Evolutionary conservation across 495 filamentous ascomycete species (phyloP), one percentile per base, ranked within the genome.

Genomic region (Aspergillus campestris): DNA sequence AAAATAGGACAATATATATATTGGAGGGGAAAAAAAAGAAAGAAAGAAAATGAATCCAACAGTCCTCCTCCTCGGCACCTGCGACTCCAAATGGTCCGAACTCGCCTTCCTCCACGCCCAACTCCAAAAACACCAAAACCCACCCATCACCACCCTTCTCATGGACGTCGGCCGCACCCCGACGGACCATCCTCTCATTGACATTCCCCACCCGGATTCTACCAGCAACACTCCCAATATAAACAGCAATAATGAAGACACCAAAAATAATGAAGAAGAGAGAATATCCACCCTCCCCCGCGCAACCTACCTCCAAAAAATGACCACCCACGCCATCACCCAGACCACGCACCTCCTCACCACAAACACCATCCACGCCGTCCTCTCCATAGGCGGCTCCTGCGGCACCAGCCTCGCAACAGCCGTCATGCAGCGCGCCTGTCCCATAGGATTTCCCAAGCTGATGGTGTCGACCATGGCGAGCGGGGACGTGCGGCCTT

Each of bases 391-490:
- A 1, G 83, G 80, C 4, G 82, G 83, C 0, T 77, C 73, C 0
- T 67, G 75, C 27, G 79, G 77, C 0, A 84, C 82, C 0, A 66
- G 69, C 2, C 64, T 86, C 7, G 71, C 71, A 0, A 62, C 79
- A 0, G 59, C 67, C 0, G 72, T 78, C 0, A 84, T 87, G 81
- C 66, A 77, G 6, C 55, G 67, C 8, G 73, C 68, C 0, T 49
- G 80, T 1, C 82, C 83, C 0, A 58, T 85, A 10, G 79, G 79
- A 0, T 72, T 85, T 34, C 83, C 83, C 0, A 87, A 87, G 51
- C 29, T 87, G 31, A 78, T 87, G 45, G 80, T 86, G 0, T 80
- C 75, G 13, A 86, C 83, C 0, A 76, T 86, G 48, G 81, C 80
- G 4, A 76, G 71, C 8, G 78, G 81, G 3, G 76, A 85, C 48